phyloP scores from a whole-genome alignment of 768 basidiomycete genomes.

The Phanerochaete sordida region DNA sequence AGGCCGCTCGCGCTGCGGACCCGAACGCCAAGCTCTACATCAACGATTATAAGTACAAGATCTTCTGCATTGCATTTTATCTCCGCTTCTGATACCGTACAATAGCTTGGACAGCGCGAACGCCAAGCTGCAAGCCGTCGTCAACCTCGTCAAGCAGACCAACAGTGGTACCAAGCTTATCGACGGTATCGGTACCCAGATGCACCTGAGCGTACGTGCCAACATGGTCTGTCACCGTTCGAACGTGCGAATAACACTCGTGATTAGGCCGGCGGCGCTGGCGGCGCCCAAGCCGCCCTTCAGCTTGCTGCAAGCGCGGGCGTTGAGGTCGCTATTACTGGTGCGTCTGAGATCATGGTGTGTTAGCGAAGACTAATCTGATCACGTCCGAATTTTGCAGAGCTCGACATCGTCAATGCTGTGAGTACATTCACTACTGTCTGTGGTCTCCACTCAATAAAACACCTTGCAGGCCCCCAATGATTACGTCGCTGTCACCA shows the following conservation, averaged over 20 bases:
- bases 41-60: constrained; percentile 35
- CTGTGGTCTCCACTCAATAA: too few relatives aligned
- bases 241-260: too few relatives aligned
- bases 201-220: constrained; percentile 28
- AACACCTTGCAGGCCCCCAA: constrained; percentile 24
- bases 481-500: constrained; percentile 43
- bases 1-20: constrained; percentile 47
- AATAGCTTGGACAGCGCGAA: constrained; percentile 48
- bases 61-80: background rate
- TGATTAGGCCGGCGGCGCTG: constrained; percentile 35
- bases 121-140: constrained; percentile 36
- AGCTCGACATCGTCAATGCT: constrained; percentile 25
- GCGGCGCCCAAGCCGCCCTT: constrained; percentile 39
- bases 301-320: constrained; percentile 39
- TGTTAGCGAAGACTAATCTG: background rate
- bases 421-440: background rate
- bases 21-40: constrained; percentile 43
- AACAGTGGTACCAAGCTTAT: constrained; percentile 37
- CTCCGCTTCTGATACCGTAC: background rate
- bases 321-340: constrained; percentile 46
- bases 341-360: constrained; percentile 23
- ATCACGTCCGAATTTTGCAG: constrained; percentile 1
- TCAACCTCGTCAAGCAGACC: constrained; percentile 39
- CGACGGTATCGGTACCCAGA: constrained; percentile 48
- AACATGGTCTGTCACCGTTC: too few relatives aligned